A percentile compares a stretch with the other conserved stretches of the same genome.
Conservation (phyloP, 352 stramenopile genomes). For the Globisporangium carolinianum region DNA sequence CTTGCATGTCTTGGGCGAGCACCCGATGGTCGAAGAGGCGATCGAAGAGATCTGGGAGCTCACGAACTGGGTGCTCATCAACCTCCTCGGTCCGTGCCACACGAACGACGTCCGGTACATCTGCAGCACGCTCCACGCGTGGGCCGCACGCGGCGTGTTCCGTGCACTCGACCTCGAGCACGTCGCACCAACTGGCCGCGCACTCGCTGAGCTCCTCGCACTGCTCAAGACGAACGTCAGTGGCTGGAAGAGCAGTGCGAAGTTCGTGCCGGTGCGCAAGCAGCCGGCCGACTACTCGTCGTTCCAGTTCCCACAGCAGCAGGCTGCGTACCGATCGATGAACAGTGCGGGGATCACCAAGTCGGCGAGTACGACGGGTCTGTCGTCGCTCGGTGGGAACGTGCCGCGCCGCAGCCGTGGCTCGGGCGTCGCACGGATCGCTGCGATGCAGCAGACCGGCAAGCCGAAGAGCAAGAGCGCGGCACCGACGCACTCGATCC, state of each 20-base stretch:
- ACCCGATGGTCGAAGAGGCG: conserved; percentile 85
- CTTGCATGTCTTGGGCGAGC: conserved; percentile 70
- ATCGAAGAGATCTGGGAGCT: conserved; percentile 98
- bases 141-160: conserved; percentile 73
- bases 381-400: conserved; percentile 66
- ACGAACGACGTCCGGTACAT: conserved; percentile 93
- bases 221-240: conserved; percentile 61
- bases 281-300: conserved; percentile 79
- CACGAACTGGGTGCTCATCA: conserved; percentile 90
- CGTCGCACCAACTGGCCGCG: conserved; percentile 47
- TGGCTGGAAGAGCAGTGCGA: conserved; percentile 72
- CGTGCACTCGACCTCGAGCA: conserved; percentile 73
- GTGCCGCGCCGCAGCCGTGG: conserved; percentile 74
- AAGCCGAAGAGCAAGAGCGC: conserved; percentile 44
- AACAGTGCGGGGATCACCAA: conserved; percentile 58
- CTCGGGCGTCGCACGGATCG: conserved; percentile 75
- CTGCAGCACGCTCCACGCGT: conserved; percentile 73
- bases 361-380: conserved; percentile 81
- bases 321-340: conserved; percentile 32
- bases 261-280: conserved; percentile 78
- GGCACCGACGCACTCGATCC: conserved; percentile 69
- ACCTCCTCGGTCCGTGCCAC: conserved; percentile 93
- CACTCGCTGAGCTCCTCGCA: conserved; percentile 64
- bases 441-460: conserved; percentile 65
- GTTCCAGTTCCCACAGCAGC: conserved; percentile 73